These are phyloP conservation scores for Calonectria crousiana DNA, from an alignment of 2,329 filamentous ascomycete genomes.

Conservation along the genomic window DNA sequence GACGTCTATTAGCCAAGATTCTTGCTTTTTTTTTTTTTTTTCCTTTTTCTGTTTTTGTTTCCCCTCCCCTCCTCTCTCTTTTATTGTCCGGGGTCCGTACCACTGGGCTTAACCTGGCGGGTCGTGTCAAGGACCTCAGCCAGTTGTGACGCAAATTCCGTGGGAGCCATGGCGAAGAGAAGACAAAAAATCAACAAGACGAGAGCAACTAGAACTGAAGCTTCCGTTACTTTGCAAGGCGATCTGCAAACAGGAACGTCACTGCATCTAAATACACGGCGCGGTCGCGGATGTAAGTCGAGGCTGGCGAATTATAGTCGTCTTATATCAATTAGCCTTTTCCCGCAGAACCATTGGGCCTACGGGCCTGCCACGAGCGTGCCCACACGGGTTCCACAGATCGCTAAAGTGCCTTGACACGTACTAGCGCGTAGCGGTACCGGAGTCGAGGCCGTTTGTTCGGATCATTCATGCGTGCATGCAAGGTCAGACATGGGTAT, in stretches of 20 bases:
- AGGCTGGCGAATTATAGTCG: slow-evolving; percentile 7
- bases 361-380: background rate
- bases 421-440: slow-evolving; percentile 3
- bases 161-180: background rate
- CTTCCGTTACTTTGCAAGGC: background rate
- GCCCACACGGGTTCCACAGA: background rate
- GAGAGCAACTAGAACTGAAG: background rate
- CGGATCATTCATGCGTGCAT: background rate
- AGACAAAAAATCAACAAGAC: background rate
- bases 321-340: slow-evolving; percentile 14
- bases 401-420: slow-evolving; percentile 5
- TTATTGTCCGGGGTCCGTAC: background rate
- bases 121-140: slow-evolving; percentile 2
- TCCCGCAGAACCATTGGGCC: slow-evolving; percentile 2
- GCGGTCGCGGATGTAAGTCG: background rate
- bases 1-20: background rate
- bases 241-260: slow-evolving; percentile 1
- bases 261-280: slow-evolving; percentile 9
- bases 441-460: background rate
- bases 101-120: slow-evolving; percentile 2
- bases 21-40: background rate
- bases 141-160: background rate
- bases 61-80: no score
- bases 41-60: background rate
- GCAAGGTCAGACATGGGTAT: slow-evolving; percentile 7